These are phyloP conservation scores for Verticillium nubilum DNA, from an alignment of 2,329 filamentous ascomycete species.

Conservation along the genomic window DNA sequence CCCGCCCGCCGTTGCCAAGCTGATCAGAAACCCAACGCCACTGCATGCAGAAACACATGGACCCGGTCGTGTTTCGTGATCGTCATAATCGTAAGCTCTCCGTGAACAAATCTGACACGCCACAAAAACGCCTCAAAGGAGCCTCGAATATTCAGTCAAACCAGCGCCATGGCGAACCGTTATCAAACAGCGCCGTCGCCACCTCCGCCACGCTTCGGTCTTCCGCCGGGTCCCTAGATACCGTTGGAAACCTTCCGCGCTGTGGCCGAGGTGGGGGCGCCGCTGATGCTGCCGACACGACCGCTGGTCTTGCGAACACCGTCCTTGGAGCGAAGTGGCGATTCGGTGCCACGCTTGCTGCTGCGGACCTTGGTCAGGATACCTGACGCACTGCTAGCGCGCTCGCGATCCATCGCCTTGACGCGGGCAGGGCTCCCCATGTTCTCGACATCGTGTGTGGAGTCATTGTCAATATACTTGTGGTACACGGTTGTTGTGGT, in stretches of 20 bases:
- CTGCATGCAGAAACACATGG: slow-evolving; percentile 36
- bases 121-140: slow-evolving; percentile 2
- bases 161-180: background rate
- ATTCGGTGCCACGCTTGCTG: slow-evolving; percentile 48
- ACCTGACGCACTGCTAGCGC: slow-evolving; percentile 47
- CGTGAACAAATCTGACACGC: background rate
- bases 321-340: slow-evolving; percentile 45
- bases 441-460: slow-evolving; percentile 67
- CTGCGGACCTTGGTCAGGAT: slow-evolving; percentile 61
- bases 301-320: slow-evolving; percentile 63
- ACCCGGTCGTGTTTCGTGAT: slow-evolving; percentile 25
- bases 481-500: slow-evolving; percentile 66
- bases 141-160: slow-evolving; percentile 6
- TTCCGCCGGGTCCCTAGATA: slow-evolving; percentile 21
- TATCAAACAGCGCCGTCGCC: slow-evolving; percentile 5
- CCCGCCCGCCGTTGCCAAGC: slow-evolving; percentile 8
- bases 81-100: slow-evolving; percentile 4
- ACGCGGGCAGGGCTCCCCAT: slow-evolving; percentile 44
- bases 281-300: slow-evolving; percentile 54
- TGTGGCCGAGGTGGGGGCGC: slow-evolving; percentile 30
- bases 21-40: slow-evolving; percentile 28
- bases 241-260: slow-evolving; percentile 48
- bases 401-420: slow-evolving; percentile 50
- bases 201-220: slow-evolving; percentile 9
- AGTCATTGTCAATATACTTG: slow-evolving; percentile 56